Evolutionary conservation across 371 early-diverging fungal genomes (phyloP), one percentile per base, ranked within the genome.

Genomic region (Entomophthora muscae): DNA sequence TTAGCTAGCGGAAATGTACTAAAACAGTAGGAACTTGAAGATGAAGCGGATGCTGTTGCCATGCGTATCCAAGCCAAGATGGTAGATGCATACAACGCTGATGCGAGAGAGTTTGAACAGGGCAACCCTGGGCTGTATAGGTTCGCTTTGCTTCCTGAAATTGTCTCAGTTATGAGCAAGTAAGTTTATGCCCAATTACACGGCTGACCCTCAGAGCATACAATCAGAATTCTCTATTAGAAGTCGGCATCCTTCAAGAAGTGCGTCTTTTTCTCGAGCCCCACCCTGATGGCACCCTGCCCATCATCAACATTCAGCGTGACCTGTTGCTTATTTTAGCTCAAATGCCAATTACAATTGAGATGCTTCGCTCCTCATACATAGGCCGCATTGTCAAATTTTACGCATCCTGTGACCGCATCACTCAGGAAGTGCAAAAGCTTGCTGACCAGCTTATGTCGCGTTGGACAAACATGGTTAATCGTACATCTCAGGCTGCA

Each of bases 181-280:
- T 57, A 57, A 57, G 13, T 1, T 24, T 24, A 57, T 31, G n/a
- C 1, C 31, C 26, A 26, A 28, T 2, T 57, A 57, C 1, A 13
- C 13, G 1, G 31, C 58, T 57, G 21, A 61, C 2, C n/a, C n/a
- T n/a, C 42, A 61, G 61, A 23, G 42, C 17, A 3, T 61, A 61
- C 42, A 61, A 61, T 51, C 61, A 61, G 10, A 51, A 21, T 3
- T 5, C 61, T 10, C 12, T 61, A 23, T 51, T 61, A 12, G 61
- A 61, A 51, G 42, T 30, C 13, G 61, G 61, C 24, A 61, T 61
- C 22, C 22, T 61, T 7, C 33, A 61, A 33, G 61, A 61, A 17
- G 28, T 61, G 10, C 61, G 61, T 42, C 21, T 22, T 12, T 61
- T 61, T 22, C 31, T 61, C n/a, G 61, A 61, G 31, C 61, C 61